Evolutionary conservation across 176 grass and related monocot genomes (phyloP).

Genomic region (Themeda triandra): DNA sequence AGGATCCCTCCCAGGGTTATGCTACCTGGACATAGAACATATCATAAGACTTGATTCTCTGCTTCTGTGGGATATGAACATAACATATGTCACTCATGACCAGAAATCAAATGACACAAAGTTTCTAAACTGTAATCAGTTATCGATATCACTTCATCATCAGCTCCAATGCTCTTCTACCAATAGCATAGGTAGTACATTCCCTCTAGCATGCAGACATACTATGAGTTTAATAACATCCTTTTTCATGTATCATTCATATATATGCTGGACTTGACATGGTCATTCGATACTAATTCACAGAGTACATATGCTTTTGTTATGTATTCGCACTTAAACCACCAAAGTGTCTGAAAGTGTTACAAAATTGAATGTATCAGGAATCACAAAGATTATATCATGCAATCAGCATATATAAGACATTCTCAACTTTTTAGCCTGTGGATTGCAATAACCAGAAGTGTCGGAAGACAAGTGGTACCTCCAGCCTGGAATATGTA

Average conservation of each 20-base stretch:
- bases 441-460: not conserved
- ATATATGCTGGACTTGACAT: conserved; percentile 3
- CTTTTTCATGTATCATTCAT: conserved; percentile 1
- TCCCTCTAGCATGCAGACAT: not conserved
- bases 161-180: not conserved
- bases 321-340: not conserved
- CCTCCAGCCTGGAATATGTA: conserved; percentile 57
- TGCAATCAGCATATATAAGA: not conserved
- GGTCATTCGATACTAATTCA: not conserved
- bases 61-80: not conserved
- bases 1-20: too few relatives aligned
- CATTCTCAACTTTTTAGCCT: not conserved
- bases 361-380: not conserved
- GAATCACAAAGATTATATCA: not conserved
- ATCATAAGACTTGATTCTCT: too few relatives aligned
- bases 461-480: not conserved
- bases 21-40: too few relatives aligned
- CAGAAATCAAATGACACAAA: not conserved
- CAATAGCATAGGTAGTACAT: not conserved
- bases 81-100: not conserved
- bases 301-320: not conserved
- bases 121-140: not conserved
- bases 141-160: not conserved
- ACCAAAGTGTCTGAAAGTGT: not conserved
- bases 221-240: not conserved